Evolutionary conservation across 192 early-diverging fungal species (phyloP).

Genomic region (Coemansia aciculifera): DNA sequence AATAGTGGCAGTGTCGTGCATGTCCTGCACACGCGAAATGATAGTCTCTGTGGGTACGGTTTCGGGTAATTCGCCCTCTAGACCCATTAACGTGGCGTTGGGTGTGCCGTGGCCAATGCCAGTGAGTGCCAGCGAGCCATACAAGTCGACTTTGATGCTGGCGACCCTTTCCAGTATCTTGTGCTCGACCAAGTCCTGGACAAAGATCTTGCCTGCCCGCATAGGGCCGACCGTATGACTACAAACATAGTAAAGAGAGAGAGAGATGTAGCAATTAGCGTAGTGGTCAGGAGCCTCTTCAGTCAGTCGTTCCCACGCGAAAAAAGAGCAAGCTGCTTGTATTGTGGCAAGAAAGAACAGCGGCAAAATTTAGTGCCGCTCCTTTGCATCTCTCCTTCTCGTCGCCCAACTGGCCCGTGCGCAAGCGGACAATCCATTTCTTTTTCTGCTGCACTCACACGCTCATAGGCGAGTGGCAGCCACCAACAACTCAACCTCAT

Average conservation of each 20-base stretch:
- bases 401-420: constrained; percentile 29
- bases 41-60: constrained; percentile 82
- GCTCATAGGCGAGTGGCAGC: constrained; percentile 8
- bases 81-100: constrained; percentile 83
- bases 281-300: not conserved
- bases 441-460: not conserved
- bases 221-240: constrained; percentile 94
- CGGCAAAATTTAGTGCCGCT: not conserved
- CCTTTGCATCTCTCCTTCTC: not conserved
- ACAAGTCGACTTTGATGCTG: constrained; percentile 79
- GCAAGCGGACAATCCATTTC: constrained; percentile 10
- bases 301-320: constrained; percentile 7
- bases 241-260: constrained; percentile 12
- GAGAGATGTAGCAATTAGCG: not conserved
- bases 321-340: not conserved
- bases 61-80: constrained; percentile 90
- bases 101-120: constrained; percentile 96
- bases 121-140: constrained; percentile 90
- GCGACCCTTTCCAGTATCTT: constrained; percentile 63
- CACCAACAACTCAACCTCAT: constrained; percentile 26
- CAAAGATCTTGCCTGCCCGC: constrained; percentile 94
- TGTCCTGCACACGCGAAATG: constrained; percentile 69
- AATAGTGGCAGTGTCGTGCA: constrained; percentile 70
- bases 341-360: not conserved
- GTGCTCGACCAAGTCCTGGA: constrained; percentile 76